Base-by-base conservation (phyloP, 1,284 basidiomycete species). In the Phylloporus gajari region DNA sequence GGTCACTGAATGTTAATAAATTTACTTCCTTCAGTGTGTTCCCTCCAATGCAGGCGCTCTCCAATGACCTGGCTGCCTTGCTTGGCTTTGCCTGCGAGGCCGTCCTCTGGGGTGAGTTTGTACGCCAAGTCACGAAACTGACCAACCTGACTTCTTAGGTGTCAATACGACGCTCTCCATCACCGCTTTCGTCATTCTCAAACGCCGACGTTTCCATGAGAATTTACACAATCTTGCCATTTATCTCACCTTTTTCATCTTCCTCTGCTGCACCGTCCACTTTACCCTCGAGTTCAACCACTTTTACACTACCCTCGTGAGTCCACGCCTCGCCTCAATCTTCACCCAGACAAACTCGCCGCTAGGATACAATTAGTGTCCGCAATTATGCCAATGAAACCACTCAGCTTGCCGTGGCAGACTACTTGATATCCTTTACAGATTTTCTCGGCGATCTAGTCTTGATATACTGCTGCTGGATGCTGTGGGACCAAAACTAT, bases 391-490 rank as follows among this genome's bases (percentile, higher is more conserved):
- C 84, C 4, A 71, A 76, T 51, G 83, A 85, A 73, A 85, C 82
- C 0, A 72, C 58, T 21, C 48, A 44, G n/a, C 78, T 84, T 51
- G 56, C 76, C 1, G 83, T 70, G 4, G 83, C 78, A 3, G 83
- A 84, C 75, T 69, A 81, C 27, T 68, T 85, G 51, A 76, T 85
- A 65, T 85, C 84, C 2, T 69, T 85, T 40, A 80, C 80, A 2
- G 84, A 85, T 75, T 78, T 86, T 53, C 51, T 86, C 21, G 84
- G 83, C 8, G 83, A 86, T 70, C 56, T 81, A 61, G 71, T 82
- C 44, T 81, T 86, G 61, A 71, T 86, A 27, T 86, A 84, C 62
- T 85, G 84, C 46, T 86, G 85, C 73, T 86, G 83, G 80, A 73
- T 83, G 65, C 51, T 85, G 27, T 85, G 84, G 83, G 79, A 72